These are phyloP conservation scores for Metschnikowia drakensbergensis DNA, from an alignment of 805 yeast species.

Conservation along the genomic window DNA sequence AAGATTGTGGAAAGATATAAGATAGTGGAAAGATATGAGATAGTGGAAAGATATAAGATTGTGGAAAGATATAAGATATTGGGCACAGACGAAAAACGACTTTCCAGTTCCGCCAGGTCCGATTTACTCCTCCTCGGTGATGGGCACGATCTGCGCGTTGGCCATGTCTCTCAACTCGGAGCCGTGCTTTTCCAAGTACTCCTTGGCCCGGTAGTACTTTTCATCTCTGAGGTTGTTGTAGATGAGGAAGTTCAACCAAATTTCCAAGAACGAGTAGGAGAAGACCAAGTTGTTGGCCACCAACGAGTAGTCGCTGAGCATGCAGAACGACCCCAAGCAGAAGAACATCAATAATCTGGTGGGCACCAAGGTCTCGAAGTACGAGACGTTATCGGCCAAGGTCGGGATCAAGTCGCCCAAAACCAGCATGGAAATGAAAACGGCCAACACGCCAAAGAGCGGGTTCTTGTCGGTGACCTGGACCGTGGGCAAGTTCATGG, in stretches of 20 bases:
- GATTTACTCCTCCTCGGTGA: constrained; percentile 20
- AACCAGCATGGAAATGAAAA: constrained; percentile 43
- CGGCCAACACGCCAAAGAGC: constrained; percentile 46
- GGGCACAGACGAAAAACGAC: no score
- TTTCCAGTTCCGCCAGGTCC: not conserved
- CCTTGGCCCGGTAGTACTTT: constrained; percentile 46
- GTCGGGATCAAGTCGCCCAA: constrained; percentile 54
- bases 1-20: no score
- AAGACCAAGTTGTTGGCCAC: constrained; percentile 64
- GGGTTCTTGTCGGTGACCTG: constrained; percentile 37
- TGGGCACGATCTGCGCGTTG: constrained; percentile 29
- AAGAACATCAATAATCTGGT: constrained; percentile 51
- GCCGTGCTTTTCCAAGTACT: constrained; percentile 37
- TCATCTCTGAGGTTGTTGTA: constrained; percentile 65
- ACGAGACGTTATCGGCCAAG: constrained; percentile 37
- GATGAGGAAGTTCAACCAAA: constrained; percentile 65
- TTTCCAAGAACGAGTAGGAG: constrained; percentile 56
- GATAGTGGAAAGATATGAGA: no score
- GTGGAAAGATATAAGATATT: no score
- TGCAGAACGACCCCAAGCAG: constrained; percentile 46
- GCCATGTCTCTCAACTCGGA: constrained; percentile 31
- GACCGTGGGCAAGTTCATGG: constrained; percentile 48
- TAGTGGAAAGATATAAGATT: no score
- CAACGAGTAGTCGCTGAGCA: constrained; percentile 40
- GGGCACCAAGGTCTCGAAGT: constrained; percentile 62